phyloP scores from a whole-genome alignment of 495 filamentous ascomycete species.

The Darksidea phi region DNA sequence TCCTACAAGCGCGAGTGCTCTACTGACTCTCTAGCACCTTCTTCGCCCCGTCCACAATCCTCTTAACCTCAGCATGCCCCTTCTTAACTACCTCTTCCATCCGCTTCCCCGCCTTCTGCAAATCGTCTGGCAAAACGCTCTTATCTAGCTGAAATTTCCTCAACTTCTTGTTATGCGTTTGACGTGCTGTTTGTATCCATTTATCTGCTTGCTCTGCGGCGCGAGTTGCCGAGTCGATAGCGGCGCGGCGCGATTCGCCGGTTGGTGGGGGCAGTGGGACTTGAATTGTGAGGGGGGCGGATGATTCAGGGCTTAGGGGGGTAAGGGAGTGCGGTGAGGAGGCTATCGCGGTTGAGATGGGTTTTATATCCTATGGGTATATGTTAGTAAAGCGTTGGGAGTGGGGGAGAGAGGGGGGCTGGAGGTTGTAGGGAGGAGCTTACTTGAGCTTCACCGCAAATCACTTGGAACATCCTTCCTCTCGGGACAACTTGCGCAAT shows the following conservation, averaged over 20 bases:
- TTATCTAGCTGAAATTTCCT: conserved; percentile 60
- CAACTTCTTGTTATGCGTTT: conserved; percentile 61
- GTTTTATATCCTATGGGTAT: conserved; percentile 60
- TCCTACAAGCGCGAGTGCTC: not conserved
- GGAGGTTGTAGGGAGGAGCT: no score
- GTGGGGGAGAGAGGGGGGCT: not conserved
- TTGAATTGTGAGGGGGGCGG: conserved; percentile 68
- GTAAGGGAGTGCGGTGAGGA: conserved; percentile 67
- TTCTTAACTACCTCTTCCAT: conserved; percentile 76
- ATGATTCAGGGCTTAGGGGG: conserved; percentile 62
- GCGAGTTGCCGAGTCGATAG: conserved; percentile 55
- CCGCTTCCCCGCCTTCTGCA: conserved; percentile 56
- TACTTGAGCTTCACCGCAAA: conserved; percentile 64
- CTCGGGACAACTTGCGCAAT: conserved; percentile 75
- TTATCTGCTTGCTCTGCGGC: conserved; percentile 60
- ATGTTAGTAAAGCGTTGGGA: conserved; percentile 29
- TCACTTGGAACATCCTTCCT: conserved; percentile 63
- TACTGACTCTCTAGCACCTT: conserved; percentile 53
- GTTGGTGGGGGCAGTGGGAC: conserved; percentile 69
- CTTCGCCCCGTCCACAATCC: conserved; percentile 63
- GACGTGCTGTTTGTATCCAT: conserved; percentile 56
- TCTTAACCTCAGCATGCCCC: conserved; percentile 64
- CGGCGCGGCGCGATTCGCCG: conserved; percentile 58
- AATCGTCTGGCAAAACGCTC: conserved; percentile 62
- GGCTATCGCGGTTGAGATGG: conserved; percentile 68